Base-by-base conservation (phyloP, 805 yeast species). In the Candida vaughaniae region DNA sequence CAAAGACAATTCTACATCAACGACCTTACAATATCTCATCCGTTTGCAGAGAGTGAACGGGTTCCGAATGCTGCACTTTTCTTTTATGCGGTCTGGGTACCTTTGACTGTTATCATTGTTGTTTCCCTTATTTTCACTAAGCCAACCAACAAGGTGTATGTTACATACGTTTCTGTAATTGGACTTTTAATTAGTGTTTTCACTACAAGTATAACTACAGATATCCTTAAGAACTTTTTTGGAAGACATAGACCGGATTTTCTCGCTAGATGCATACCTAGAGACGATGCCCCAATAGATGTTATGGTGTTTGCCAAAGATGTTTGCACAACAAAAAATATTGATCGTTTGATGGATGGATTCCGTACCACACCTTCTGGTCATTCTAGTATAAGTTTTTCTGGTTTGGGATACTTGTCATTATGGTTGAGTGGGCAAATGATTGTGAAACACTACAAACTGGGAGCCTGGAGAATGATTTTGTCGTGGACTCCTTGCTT, bases 221-320 rank as follows among this genome's bases (percentile, higher is more conserved):
- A 87, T 52, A 65, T 81, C 11, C 56, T 87, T 42, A 91, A 91
- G 64, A 80, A 83, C 53, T 79, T 85, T 78, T 77, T 91, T 38
- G 97, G 96, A 4, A 75, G 96, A 54, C 86, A 83, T 43, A 71
- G 99, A 42, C 99, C 99, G 0, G 99, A 91, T 60, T 86, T 90
- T 55, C 61, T 91, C 35, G 86, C 89, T 5, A 73, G 98, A 48
- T 91, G 98, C 58, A 55, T 71, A 15, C 96, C 96, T 3, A 65
- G 62, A 22, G 58, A 61, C 1, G 80, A 66, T 33, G 72, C 90
- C 0, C 82, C 89, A 5, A 46, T 19, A 14, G 66, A 77, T 48
- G 64, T 70, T 1, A 47, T 81, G 48, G 82, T 80, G 16, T 69
- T 52, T 36, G 86, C 89, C 1, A 66, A 65, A 25, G 88, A 82